A percentile compares a stretch with the other conserved stretches of the same genome.
These are phyloP conservation scores for Trametes polyzona DNA, from an alignment of 1,284 basidiomycete species.

Conservation along the genomic window DNA sequence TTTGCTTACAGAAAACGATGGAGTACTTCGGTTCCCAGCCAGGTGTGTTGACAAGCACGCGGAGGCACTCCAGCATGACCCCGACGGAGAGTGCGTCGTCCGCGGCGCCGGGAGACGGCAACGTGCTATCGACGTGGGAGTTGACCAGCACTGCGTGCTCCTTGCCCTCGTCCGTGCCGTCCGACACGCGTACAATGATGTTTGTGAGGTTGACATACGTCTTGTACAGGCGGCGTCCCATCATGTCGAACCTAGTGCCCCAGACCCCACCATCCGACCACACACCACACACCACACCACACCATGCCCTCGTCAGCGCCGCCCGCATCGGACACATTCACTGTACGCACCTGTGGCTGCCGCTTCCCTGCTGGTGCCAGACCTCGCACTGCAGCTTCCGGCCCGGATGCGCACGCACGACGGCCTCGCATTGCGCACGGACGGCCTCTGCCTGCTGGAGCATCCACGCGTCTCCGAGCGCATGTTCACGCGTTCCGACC, in stretches of 20 bases:
- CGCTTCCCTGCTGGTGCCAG: constrained; percentile 85
- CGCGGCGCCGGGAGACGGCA: constrained; percentile 83
- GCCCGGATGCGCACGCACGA: constrained; percentile 48
- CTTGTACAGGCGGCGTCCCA: constrained; percentile 87
- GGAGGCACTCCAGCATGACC: constrained; percentile 89
- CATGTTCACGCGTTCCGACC: constrained; percentile 90
- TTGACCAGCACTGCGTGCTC: constrained; percentile 88
- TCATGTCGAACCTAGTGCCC: constrained; percentile 76
- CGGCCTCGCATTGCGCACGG: constrained; percentile 61
- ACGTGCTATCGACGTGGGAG: constrained; percentile 86
- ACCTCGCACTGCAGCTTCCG: constrained; percentile 83
- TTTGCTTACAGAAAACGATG: constrained; percentile 79
- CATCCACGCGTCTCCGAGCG: constrained; percentile 86
- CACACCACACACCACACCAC: background rate
- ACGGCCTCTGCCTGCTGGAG: constrained; percentile 65
- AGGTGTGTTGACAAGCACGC: constrained; percentile 79
- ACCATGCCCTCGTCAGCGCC: background rate
- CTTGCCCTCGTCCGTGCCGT: constrained; percentile 75
- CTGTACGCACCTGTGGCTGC: constrained; percentile 73
- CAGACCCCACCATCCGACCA: background rate
- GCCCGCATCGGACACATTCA: background rate
- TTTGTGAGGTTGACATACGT: constrained; percentile 90
- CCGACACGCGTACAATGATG: constrained; percentile 86
- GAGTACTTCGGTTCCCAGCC: constrained; percentile 79
- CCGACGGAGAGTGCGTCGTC: constrained; percentile 90